phyloP scores from a whole-genome alignment of 305 asterid species.

The Euphrasia arctica region DNA sequence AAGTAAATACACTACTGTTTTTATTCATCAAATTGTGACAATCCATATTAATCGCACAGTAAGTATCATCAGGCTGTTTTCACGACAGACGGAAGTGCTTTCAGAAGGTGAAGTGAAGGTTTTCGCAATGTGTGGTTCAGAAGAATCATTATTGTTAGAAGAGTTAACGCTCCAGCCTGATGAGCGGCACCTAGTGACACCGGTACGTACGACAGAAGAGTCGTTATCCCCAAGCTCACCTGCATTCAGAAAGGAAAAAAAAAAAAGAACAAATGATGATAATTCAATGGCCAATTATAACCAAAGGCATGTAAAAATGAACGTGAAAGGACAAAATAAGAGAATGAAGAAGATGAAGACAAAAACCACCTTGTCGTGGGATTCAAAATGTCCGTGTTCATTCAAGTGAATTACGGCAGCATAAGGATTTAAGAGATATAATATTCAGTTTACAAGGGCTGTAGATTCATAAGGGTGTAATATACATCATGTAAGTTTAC shows the following conservation, averaged over 20 bases:
- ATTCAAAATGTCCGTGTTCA: no score
- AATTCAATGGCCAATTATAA: neutral
- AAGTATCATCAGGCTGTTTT: constrained; percentile 29
- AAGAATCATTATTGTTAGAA: constrained; percentile 65
- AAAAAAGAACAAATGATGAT: neutral
- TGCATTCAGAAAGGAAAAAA: constrained; percentile 30
- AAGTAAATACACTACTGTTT: no score
- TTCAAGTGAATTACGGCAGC: no score
- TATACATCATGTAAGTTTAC: no score
- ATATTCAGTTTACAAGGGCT: neutral
- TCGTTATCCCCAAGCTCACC: constrained; percentile 82
- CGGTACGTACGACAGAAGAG: constrained; percentile 84
- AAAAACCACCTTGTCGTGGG: no score
- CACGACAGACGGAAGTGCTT: constrained; percentile 57
- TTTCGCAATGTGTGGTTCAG: constrained; percentile 89
- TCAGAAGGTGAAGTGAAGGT: constrained; percentile 72
- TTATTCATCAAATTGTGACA: no score
- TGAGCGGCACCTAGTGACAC: constrained; percentile 85
- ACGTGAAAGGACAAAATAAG: no score
- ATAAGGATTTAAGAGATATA: neutral
- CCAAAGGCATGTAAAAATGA: neutral
- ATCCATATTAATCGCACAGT: neutral
- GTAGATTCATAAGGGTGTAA: no score
- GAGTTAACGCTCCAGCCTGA: constrained; percentile 96
- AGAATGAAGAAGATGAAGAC: no score